These are phyloP conservation scores for Polyporus tsugae DNA, from an alignment of 1,284 basidiomycete species.

Conservation along the genomic window DNA sequence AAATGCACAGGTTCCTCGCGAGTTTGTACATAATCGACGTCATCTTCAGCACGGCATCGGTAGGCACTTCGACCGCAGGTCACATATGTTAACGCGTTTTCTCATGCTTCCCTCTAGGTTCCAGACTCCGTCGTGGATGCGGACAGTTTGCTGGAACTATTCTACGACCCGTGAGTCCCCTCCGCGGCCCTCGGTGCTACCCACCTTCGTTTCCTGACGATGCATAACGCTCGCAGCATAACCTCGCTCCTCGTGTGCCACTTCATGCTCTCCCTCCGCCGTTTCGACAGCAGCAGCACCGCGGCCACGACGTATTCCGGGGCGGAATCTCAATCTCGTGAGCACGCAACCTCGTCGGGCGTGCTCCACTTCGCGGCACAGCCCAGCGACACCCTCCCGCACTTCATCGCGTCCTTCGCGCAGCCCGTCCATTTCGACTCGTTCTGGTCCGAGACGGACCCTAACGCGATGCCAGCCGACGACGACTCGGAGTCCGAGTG, in stretches of 20 bases:
- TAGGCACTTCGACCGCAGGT: neutral
- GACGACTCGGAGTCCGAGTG: neutral
- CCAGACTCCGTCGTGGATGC: neutral
- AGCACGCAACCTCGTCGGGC: neutral
- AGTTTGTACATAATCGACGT: neutral
- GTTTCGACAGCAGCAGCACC: neutral
- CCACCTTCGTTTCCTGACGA: neutral
- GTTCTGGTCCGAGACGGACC: neutral
- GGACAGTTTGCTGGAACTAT: neutral
- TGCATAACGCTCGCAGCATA: neutral
- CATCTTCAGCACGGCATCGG: neutral
- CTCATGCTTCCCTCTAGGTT: neutral
- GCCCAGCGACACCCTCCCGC: neutral
- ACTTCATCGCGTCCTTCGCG: constrained; percentile 2
- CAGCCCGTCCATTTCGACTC: neutral
- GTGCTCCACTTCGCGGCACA: neutral
- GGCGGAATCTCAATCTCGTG: neutral
- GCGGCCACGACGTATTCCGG: neutral
- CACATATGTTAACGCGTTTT: neutral
- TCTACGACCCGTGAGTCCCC: constrained; percentile 3
- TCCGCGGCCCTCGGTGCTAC: neutral
- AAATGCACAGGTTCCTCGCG: neutral
- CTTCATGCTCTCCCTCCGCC: neutral
- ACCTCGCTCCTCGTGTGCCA: constrained; percentile 3
- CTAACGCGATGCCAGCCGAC: neutral